Conservation (phyloP, 345 rosid species). For the Heritiera littoralis region DNA sequence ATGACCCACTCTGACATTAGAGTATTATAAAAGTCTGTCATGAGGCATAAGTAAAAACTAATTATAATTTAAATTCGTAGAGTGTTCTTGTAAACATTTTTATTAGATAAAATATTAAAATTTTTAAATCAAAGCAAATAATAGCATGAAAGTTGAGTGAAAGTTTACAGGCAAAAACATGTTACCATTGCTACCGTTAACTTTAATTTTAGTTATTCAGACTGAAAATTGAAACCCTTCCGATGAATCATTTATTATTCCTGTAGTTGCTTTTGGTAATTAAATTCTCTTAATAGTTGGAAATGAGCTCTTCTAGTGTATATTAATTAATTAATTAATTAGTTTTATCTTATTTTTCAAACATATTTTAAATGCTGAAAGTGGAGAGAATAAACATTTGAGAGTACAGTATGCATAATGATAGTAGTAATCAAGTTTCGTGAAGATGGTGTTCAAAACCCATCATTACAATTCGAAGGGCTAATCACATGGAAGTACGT, state of each 20-base stretch:
- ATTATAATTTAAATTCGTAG: too few species aligned
- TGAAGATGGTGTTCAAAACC: conserved; percentile 38
- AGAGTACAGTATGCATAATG: conserved; percentile 24
- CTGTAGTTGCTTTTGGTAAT: background rate
- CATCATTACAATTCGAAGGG: conserved; percentile 39
- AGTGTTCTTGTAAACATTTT: too few species aligned
- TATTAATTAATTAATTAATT: too few species aligned
- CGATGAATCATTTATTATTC: background rate
- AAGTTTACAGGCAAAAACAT: too few species aligned
- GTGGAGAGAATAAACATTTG: background rate
- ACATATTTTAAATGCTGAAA: background rate
- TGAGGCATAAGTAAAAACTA: too few species aligned
- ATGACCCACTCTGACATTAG: too few species aligned
- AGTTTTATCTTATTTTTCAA: background rate
- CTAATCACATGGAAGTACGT: conserved; percentile 48
- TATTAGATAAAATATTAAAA: too few species aligned
- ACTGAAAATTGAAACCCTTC: background rate
- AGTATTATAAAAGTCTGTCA: too few species aligned
- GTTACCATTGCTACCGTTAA: background rate
- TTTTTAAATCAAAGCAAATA: too few species aligned
- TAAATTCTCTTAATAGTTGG: background rate
- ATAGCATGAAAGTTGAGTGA: too few species aligned
- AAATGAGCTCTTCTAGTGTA: too few species aligned
- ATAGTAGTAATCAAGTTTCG: conserved; percentile 37
- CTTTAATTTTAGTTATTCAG: background rate